Evolutionary conservation across 2,329 filamentous ascomycete species (phyloP), one percentile per base, ranked within the genome.

Genomic region (Alternaria incomplexa): DNA sequence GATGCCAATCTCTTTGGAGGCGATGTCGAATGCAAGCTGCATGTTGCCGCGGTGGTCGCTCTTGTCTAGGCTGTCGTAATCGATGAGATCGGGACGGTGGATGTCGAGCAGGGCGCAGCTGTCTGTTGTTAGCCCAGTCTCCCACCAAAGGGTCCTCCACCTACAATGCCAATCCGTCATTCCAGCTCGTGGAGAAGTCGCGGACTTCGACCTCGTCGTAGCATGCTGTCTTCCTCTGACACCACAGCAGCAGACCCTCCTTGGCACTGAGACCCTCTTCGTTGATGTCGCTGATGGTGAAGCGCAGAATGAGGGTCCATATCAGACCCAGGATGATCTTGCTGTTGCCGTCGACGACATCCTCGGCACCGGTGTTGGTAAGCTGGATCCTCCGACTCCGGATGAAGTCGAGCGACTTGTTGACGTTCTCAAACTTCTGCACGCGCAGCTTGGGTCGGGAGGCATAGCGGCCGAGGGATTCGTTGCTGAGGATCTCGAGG

Each of bases 261-360:
- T 98, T 97, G 62, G 96, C 96, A 56, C 95, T 97, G 89, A 98
- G 91, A 69, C 96, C 96, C 85, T 97, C 96, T 80, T 95, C 91
- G 79, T 96, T 98, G 84, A 99, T 99, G 81, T 99, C 96, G 80
- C 91, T 97, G 79, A 99, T 99, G 71, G 96, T 99, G 81, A 99
- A 99, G 54, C 96, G 88, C 70, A 97, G 85, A 90, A 99, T 99
- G 66, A 99, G 86, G 6, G 94, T 99, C 96, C 96, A 99, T 81
- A 99, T 97, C 73, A 99, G 85, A 28, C 96, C 96, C 28, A 99
- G 86, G 63, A 98, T 97, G 76, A 99, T 97, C 85, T 98, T 99
- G 72, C 92, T 88, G 81, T 98, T 99, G 36, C 96, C 96, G 80
- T 99, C 95, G 28, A 99, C 96, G 23, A 99, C 93, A 85, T 99